A percentile compares a stretch with the other conserved stretches of the same genome.
Evolutionary conservation across 2,329 filamentous ascomycete species (phyloP).

Genomic region (Neopestalotiopsis sp.): DNA sequence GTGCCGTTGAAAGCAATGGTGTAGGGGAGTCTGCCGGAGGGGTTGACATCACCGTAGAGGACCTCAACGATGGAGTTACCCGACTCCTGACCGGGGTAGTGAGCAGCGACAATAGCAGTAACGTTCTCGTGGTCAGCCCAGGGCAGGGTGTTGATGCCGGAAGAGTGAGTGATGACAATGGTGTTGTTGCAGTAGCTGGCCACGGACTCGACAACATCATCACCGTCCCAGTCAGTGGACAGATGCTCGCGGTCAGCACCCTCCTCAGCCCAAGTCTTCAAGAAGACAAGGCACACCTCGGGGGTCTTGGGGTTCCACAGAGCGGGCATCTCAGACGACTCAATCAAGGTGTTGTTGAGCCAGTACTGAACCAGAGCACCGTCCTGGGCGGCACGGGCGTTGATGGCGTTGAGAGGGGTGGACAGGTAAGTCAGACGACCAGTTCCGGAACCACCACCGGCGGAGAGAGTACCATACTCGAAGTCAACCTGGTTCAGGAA

Average conservation of each 20-base stretch:
- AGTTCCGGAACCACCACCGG: conserved; percentile 64
- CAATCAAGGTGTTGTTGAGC: conserved; percentile 48
- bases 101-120: conserved; percentile 64
- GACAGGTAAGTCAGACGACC: conserved; percentile 58
- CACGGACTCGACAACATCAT: conserved; percentile 59
- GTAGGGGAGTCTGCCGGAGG: conserved; percentile 67
- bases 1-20: conserved; percentile 66
- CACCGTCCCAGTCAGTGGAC: conserved; percentile 64
- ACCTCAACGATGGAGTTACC: conserved; percentile 66
- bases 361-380: conserved; percentile 47
- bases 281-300: conserved; percentile 70
- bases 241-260: conserved; percentile 60
- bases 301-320: conserved; percentile 55
- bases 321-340: conserved; percentile 42
- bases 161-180: conserved; percentile 62
- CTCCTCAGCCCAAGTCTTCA: conserved; percentile 72
- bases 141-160: conserved; percentile 61
- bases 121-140: conserved; percentile 64
- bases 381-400: conserved; percentile 50
- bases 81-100: conserved; percentile 65
- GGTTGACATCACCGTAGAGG: conserved; percentile 65
- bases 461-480: conserved; percentile 62
- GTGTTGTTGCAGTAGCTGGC: conserved; percentile 53
- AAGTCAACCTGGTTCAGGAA: conserved; percentile 69
- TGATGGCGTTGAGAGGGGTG: conserved; percentile 60